These are phyloP conservation scores for Prunus campanulata DNA, from an alignment of 306 rosid species.

Conservation along the genomic window DNA sequence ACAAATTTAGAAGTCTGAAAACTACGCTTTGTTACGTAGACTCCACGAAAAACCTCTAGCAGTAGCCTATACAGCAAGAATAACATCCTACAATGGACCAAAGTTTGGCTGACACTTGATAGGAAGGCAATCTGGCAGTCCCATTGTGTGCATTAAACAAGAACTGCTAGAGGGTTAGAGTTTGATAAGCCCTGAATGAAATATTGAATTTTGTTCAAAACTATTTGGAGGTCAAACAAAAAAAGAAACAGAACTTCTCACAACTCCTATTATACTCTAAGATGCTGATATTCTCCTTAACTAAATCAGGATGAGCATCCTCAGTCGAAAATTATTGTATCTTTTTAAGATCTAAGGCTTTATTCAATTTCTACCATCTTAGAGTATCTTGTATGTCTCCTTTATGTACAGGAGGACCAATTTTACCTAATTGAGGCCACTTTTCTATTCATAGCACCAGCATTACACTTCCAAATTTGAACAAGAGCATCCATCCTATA, in stretches of 20 bases:
- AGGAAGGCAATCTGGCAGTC: not conserved
- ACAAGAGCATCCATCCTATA: conserved; percentile 23
- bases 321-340: not conserved
- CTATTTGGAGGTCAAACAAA: not conserved
- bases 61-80: not conserved
- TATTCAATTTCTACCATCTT: conserved; percentile 14
- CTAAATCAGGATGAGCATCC: not conserved
- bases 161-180: not conserved
- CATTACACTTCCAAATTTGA: conserved; percentile 20
- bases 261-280: not conserved
- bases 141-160: not conserved
- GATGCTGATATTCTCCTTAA: not conserved
- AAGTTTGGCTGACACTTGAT: not conserved
- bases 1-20: not conserved
- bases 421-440: conserved; percentile 14
- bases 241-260: not conserved
- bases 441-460: conserved; percentile 15
- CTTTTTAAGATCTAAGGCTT: not conserved
- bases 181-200: not conserved
- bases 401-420: not conserved
- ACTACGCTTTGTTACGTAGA: not conserved
- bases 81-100: not conserved
- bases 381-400: not conserved
- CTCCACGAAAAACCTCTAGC: not conserved
- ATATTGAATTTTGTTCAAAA: not conserved